Evolutionary conservation across 1,139 yeast species (phyloP).

Genomic region (Zygosaccharomyces pseudobailii): DNA sequence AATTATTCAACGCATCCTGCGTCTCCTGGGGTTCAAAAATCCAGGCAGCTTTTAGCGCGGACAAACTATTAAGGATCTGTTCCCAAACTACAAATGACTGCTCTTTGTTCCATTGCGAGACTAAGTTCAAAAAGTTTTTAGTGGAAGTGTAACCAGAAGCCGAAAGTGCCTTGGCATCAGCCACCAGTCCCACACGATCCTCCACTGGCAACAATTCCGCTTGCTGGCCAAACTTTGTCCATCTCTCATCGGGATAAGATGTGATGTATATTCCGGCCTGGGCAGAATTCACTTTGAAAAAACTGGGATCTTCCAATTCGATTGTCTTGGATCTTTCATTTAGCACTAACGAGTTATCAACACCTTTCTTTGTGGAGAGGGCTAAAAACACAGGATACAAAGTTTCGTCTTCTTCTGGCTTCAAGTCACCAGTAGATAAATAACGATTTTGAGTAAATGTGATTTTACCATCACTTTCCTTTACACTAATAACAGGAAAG

Average conservation of each 20-base stretch:
- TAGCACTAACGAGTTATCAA: constrained; percentile 59
- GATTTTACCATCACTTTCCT: constrained; percentile 44
- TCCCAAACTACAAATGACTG: constrained; percentile 74
- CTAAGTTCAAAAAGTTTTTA: constrained; percentile 57
- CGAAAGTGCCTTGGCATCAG: constrained; percentile 73
- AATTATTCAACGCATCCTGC: constrained; percentile 52
- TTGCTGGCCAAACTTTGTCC: constrained; percentile 68
- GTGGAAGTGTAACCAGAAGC: constrained; percentile 70
- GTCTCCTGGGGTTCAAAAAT: constrained; percentile 58
- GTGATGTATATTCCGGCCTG: constrained; percentile 83
- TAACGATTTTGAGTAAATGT: constrained; percentile 67
- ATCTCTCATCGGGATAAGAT: constrained; percentile 67
- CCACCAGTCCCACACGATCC: constrained; percentile 81
- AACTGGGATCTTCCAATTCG: constrained; percentile 42
- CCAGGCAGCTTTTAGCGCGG: constrained; percentile 61
- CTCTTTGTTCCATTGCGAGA: constrained; percentile 66
- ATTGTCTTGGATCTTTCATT: constrained; percentile 50
- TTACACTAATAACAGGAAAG: constrained; percentile 70
- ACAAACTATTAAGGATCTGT: constrained; percentile 54
- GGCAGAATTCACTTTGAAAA: constrained; percentile 75
- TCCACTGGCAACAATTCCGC: constrained; percentile 73
- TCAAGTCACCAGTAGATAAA: constrained; percentile 73
- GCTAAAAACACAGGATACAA: constrained; percentile 84
- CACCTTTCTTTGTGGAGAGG: constrained; percentile 60
- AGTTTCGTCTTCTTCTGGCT: constrained; percentile 62